Evolutionary conservation across 108 stramenopile genomes (phyloP).

Genomic region (Stephanodiscus minutulus): DNA sequence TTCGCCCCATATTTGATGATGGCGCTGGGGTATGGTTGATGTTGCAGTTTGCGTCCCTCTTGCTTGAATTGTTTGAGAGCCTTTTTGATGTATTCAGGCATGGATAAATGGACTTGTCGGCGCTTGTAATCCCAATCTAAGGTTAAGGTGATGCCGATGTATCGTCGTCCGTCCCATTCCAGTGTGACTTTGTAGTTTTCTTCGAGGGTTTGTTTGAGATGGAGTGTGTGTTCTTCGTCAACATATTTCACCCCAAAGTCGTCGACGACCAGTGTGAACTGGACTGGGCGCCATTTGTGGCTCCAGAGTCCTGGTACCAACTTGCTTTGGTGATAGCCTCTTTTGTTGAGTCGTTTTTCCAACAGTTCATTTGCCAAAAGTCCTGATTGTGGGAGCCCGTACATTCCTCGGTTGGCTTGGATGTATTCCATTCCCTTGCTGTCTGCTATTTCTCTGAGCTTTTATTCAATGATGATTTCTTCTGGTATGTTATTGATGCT

Average conservation of each 20-base stretch:
- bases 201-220: background rate
- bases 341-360: background rate
- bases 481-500: conserved; percentile 12
- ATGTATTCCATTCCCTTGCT: conserved; percentile 16
- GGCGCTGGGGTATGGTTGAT: no score
- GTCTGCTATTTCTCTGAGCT: conserved; percentile 4
- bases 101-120: no score
- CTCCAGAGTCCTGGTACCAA: conserved; percentile 52
- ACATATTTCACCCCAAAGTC: conserved; percentile 39
- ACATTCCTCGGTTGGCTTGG: conserved; percentile 45
- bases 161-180: background rate
- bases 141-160: background rate
- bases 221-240: background rate
- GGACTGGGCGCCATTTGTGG: conserved; percentile 19
- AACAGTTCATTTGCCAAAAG: conserved; percentile 22
- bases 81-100: background rate
- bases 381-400: conserved; percentile 58
- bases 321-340: conserved; percentile 30
- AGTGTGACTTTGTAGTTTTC: background rate
- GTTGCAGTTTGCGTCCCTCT: no score
- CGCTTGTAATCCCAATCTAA: no score
- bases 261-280: conserved; percentile 37
- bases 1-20: no score
- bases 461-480: conserved; percentile 49
- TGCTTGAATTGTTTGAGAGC: background rate